A percentile compares a stretch with the other conserved stretches of the same genome.
phyloP scores from a whole-genome alignment of 495 filamentous ascomycete genomes.

The Neurospora cerealis region DNA sequence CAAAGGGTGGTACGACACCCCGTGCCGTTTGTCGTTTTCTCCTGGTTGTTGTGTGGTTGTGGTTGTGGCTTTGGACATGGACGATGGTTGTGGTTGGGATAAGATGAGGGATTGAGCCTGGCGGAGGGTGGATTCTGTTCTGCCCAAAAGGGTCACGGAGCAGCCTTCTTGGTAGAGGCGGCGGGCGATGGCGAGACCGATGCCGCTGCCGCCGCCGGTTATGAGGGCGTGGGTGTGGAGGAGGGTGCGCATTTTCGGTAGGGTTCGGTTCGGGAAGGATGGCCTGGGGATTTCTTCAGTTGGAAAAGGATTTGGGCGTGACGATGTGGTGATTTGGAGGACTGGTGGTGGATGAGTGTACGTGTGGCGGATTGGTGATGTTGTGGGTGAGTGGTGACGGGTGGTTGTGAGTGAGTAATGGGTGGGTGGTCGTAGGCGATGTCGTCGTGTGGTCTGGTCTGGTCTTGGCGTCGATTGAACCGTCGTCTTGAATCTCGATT shows the following conservation, averaged over 20 bases:
- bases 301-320: neutral
- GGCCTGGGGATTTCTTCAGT: no score
- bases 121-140: constrained; percentile 34
- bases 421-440: neutral
- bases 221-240: constrained; percentile 27
- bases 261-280: no score
- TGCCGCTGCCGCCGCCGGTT: constrained; percentile 30
- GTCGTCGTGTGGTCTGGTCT: neutral
- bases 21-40: neutral
- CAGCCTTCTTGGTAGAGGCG: constrained; percentile 56
- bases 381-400: no score
- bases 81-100: neutral
- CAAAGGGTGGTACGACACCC: neutral
- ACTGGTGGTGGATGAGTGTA: neutral
- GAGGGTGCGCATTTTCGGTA: constrained; percentile 13
- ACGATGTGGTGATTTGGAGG: neutral
- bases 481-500: neutral
- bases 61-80: neutral
- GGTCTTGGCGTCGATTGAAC: neutral
- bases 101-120: neutral
- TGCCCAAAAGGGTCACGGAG: constrained; percentile 44
- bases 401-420: neutral
- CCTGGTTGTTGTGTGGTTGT: neutral
- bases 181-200: constrained; percentile 48
- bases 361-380: no score